Conservation (phyloP, 441 rosid species). For the Populus hybrid region DNA sequence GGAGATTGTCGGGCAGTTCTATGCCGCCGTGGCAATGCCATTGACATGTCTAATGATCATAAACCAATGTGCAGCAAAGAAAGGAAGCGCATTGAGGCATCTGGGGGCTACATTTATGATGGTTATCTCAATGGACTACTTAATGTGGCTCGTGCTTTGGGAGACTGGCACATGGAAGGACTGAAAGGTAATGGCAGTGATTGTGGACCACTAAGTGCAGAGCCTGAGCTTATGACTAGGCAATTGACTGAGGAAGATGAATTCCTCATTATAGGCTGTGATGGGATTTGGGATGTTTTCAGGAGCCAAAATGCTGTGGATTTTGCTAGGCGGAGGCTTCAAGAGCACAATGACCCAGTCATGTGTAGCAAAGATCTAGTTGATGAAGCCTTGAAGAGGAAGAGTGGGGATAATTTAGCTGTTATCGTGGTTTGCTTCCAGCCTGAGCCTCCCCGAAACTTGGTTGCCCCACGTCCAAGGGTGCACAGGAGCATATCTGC, state of each 20-base stretch:
- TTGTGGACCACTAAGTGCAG: conserved; percentile 83
- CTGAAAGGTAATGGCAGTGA: conserved; percentile 48
- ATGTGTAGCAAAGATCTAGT: conserved; percentile 71
- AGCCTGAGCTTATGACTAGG: conserved; percentile 66
- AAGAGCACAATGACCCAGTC: conserved; percentile 76
- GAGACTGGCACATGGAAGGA: conserved; percentile 88
- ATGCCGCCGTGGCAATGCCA: conserved; percentile 75
- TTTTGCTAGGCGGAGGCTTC: conserved; percentile 78
- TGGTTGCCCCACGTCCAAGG: conserved; percentile 62
- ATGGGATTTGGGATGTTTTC: conserved; percentile 92
- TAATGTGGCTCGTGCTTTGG: no score
- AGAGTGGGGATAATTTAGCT: conserved; percentile 73
- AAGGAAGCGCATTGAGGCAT: conserved; percentile 62
- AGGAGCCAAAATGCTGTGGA: conserved; percentile 86
- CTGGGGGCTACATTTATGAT: conserved; percentile 62
- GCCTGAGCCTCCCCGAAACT: conserved; percentile 59
- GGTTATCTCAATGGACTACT: conserved; percentile 83
- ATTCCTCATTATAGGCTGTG: conserved; percentile 82
- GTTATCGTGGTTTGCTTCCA: conserved; percentile 77
- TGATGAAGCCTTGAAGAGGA: conserved; percentile 85
- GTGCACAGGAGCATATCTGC: conserved; percentile 78
- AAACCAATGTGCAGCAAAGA: conserved; percentile 64
- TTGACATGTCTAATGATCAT: conserved; percentile 89
- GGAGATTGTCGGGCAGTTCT: conserved; percentile 95
- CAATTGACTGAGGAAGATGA: conserved; percentile 68